Conservation (phyloP, 352 stramenopile species). For the Pythium brachiatum region DNA sequence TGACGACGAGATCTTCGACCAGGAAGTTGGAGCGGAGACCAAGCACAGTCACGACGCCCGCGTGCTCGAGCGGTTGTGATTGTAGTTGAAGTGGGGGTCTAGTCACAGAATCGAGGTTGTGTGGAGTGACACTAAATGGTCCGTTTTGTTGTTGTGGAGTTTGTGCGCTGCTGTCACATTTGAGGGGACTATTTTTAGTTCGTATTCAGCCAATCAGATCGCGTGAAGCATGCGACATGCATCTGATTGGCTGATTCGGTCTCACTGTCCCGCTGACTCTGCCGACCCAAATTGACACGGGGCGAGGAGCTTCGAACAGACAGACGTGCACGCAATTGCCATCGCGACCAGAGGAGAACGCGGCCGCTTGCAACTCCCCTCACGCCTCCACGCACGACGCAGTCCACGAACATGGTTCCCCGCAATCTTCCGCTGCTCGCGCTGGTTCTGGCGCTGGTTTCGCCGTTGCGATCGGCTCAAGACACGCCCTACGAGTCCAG, state of each 20-base stretch:
- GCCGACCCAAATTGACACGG: conserved; percentile 11
- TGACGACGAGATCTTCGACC: conserved; percentile 77
- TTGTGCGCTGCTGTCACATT: not conserved
- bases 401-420: not conserved
- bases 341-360: not conserved
- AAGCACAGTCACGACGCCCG: conserved; percentile 48
- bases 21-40: conserved; percentile 34
- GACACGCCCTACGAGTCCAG: conserved; percentile 6
- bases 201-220: conserved; percentile 17
- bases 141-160: conserved; percentile 5
- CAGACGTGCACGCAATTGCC: not conserved
- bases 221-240: not conserved
- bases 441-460: conserved; percentile 4
- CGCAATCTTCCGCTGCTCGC: conserved; percentile 2
- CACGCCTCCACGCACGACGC: not conserved
- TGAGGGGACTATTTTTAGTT: not conserved
- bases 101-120: conserved; percentile 13
- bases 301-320: not conserved
- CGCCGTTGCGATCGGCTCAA: not conserved
- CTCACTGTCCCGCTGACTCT: conserved; percentile 12
- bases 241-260: conserved; percentile 13
- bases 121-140: not conserved
- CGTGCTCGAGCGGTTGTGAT: conserved; percentile 60
- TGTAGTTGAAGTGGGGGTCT: not conserved
- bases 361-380: not conserved